Base-by-base conservation (phyloP, 2,329 filamentous ascomycete genomes). In the Dactylellina cionopaga region DNA sequence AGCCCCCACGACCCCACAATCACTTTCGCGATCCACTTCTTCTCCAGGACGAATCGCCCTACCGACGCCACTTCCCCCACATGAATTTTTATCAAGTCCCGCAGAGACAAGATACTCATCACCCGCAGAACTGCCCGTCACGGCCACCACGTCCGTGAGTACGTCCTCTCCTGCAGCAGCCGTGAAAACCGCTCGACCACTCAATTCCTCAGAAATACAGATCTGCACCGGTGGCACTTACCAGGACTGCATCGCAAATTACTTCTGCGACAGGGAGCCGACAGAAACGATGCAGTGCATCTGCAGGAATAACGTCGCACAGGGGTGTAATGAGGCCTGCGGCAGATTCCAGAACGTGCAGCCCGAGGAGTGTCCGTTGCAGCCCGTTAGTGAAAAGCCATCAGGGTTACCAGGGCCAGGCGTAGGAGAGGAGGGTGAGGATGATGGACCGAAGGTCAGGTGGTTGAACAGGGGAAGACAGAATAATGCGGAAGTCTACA, bases 271-370 rank as follows among this genome's bases (percentile, higher is more conserved):
- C 1, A 44, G 33, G 2, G 25, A 54, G 31, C 44, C 59, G 52
- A 41, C 37, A 11, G 52, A 59, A 24, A 29, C 51, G 10, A 55
- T 55, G 29, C 44, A 46, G 17, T 72, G 68, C 49, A 58, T 58
- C 52, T 72, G 68, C 59, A 52, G 68, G 59, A 72, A 72, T 47
- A 72, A 72, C 27, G 68, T 72, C 15, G 29, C 17, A 25, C 51
- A 65, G 35, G 54, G 68, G 47, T 72, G 68, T 24, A 39, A 52
- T 29, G 43, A 59, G 11, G 52, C 68, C 17, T 72, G 68, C 54
- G 68, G 68, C 31, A 37, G 51, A 13, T 9, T 24, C 37, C 13
- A 60, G 24, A 46, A 46, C 1, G 29, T 52, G 22, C 11, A 39
- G 22, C 52, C 46, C 15, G 68, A 72, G 15, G 22, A 24, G 3